phyloP scores from a whole-genome alignment of 441 rosid species.

The Hypseocharis bilobata region DNA sequence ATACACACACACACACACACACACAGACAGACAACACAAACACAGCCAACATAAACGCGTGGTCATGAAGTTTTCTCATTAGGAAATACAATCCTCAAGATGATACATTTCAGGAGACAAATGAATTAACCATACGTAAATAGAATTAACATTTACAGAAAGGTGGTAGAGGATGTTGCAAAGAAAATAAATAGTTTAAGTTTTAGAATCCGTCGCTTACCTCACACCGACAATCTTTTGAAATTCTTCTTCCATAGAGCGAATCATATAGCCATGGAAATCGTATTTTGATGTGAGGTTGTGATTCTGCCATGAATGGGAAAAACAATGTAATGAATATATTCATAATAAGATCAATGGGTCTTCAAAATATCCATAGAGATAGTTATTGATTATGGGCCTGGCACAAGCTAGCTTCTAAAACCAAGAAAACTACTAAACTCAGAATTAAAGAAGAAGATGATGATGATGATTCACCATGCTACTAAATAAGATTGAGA shows the following conservation, averaged over 20 bases:
- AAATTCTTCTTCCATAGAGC: constrained; percentile 95
- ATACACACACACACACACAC: no score
- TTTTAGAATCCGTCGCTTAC: constrained; percentile 29
- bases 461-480: background rate
- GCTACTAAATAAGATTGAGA: background rate
- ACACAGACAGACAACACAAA: no score
- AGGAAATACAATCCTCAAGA: background rate
- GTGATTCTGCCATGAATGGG: constrained; percentile 57
- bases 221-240: constrained; percentile 81
- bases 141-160: background rate
- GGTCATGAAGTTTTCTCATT: background rate
- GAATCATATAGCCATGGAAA: constrained; percentile 87
- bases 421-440: no score
- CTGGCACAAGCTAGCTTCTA: background rate
- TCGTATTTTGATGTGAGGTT: constrained; percentile 55
- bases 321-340: constrained; percentile 11
- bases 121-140: background rate
- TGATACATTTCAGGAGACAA: background rate
- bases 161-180: background rate
- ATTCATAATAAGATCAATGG: background rate
- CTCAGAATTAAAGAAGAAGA: no score
- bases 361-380: background rate
- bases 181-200: background rate
- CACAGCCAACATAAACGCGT: background rate
- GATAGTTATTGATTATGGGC: background rate